Conservation (phyloP, 768 basidiomycete genomes). For the Russula vinacea region DNA sequence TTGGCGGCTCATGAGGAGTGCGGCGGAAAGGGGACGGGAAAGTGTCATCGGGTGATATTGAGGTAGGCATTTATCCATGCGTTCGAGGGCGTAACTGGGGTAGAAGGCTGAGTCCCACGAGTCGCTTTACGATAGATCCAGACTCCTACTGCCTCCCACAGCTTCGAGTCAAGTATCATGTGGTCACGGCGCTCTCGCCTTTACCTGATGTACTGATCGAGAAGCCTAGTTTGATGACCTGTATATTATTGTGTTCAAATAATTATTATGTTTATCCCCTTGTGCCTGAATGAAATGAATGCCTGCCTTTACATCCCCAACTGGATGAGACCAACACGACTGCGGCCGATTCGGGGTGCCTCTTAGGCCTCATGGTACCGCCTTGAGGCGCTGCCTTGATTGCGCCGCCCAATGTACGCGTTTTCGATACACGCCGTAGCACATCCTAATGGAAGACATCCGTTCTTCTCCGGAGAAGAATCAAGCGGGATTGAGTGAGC, state of each 20-base stretch:
- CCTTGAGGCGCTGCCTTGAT: not conserved
- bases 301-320: not conserved
- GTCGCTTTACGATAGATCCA: constrained; percentile 4
- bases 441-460: not conserved
- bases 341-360: not conserved
- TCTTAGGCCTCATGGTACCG: not conserved
- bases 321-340: not conserved
- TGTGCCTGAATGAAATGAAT: not conserved
- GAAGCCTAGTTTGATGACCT: not conserved
- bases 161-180: not conserved
- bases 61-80: constrained; percentile 8
- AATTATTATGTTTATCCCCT: not conserved
- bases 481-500: not conserved
- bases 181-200: constrained; percentile 8
- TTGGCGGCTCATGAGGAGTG: not conserved
- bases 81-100: constrained; percentile 1
- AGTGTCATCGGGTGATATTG: not conserved
- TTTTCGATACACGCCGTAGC: not conserved
- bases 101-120: not conserved
- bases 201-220: constrained; percentile 12
- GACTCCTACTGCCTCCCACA: constrained; percentile 7
- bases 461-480: not conserved
- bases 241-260: not conserved
- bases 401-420: not conserved
- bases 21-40: not conserved